Percentiles rank a stretch among this genome's conserved stretches.
These are phyloP conservation scores for Microstegium vimineum DNA, from an alignment of 176 grass and related monocot species.

Conservation along the genomic window DNA sequence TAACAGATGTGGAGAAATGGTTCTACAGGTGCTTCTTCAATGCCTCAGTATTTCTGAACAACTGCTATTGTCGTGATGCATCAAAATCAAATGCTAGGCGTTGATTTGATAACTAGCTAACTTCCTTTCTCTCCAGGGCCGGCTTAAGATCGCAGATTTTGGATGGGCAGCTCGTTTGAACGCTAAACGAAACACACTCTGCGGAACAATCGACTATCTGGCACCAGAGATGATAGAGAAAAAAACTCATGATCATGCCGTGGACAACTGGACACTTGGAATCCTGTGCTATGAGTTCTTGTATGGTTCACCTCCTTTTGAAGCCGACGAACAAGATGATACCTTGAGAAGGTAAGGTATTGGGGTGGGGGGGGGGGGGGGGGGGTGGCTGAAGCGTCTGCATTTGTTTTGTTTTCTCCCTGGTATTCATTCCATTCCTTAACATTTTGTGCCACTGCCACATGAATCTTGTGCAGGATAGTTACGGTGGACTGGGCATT, in stretches of 20 bases:
- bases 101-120: background rate
- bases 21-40: background rate
- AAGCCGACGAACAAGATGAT: constrained; percentile 57
- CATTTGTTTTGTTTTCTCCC: background rate
- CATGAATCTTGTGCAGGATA: constrained; percentile 64
- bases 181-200: constrained; percentile 80
- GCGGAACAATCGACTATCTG: constrained; percentile 88
- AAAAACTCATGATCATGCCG: constrained; percentile 73
- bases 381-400: background rate
- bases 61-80: background rate
- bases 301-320: constrained; percentile 80
- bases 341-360: constrained; percentile 70
- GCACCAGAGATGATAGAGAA: constrained; percentile 93
- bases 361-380: too few species aligned
- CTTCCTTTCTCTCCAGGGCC: constrained; percentile 49
- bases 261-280: constrained; percentile 90
- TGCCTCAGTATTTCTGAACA: background rate
- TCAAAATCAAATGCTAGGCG: background rate
- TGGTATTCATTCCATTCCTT: constrained; percentile 13
- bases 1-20: background rate
- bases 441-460: background rate
- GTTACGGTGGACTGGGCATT: constrained; percentile 72
- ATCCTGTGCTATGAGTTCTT: constrained; percentile 90
- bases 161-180: constrained; percentile 78
- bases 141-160: constrained; percentile 90